A percentile compares a stretch with the other conserved stretches of the same genome.
These are phyloP conservation scores for Lactarius sp. DNA, from an alignment of 768 basidiomycete species.

Conservation along the genomic window DNA sequence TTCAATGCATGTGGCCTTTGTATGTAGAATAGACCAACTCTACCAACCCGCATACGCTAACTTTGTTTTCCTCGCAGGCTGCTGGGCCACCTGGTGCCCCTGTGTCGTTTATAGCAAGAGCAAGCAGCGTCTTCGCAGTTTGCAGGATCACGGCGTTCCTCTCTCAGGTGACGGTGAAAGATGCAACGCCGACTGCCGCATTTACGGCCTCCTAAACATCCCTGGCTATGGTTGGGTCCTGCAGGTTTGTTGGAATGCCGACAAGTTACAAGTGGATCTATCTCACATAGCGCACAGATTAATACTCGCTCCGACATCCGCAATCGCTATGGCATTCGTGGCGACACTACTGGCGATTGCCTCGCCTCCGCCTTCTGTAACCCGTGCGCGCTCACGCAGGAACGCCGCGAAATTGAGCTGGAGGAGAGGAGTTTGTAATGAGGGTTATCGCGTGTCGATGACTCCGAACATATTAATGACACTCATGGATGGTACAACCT, in stretches of 20 bases:
- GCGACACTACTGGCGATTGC: not conserved
- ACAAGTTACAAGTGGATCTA: not conserved
- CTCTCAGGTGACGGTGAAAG: conserved; percentile 23
- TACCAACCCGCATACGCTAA: not conserved
- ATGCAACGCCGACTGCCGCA: not conserved
- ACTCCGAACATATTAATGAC: not conserved
- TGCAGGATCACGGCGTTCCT: conserved; percentile 35
- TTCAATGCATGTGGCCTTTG: conserved; percentile 28
- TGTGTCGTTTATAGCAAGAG: conserved; percentile 39
- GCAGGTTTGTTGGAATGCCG: not conserved
- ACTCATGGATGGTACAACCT: too few species aligned
- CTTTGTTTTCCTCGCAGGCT: conserved; percentile 27
- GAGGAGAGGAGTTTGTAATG: not conserved
- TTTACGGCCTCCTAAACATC: not conserved
- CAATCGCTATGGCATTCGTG: not conserved
- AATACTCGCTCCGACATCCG: not conserved
- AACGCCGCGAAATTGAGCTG: conserved; percentile 7
- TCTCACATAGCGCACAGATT: not conserved
- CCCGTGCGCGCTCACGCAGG: conserved; percentile 1
- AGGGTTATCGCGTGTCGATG: not conserved
- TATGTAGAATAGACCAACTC: conserved; percentile 12
- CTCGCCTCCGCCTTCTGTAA: not conserved
- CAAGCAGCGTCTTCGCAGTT: conserved; percentile 39
- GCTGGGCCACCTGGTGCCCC: conserved; percentile 38
- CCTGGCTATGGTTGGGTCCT: not conserved